phyloP scores from a whole-genome alignment of 768 basidiomycete species.

The Paxillus rubicundulus region DNA sequence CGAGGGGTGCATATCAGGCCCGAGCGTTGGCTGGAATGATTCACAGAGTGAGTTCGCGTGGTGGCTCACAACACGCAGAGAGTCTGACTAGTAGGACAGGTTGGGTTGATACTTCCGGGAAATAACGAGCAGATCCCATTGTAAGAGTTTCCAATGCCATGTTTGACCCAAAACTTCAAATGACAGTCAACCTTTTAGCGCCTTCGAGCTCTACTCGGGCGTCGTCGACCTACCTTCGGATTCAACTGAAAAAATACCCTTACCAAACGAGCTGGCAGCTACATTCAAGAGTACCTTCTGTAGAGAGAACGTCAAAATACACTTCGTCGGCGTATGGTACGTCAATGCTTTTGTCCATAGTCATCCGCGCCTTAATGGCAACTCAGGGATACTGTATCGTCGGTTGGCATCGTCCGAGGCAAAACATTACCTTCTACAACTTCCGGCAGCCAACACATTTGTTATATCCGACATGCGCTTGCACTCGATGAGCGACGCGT shows the following conservation, averaged over 20 bases:
- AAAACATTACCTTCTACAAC: conserved; percentile 23
- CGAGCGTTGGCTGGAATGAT: conserved; percentile 38
- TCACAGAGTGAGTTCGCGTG: conserved; percentile 13
- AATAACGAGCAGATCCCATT: conserved; percentile 37
- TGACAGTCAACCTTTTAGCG: conserved; percentile 12
- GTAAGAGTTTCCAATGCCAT: conserved; percentile 15
- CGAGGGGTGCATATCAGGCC: conserved; percentile 38
- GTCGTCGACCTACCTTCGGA: background rate
- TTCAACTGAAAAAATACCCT: conserved; percentile 4
- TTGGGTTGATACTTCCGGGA: conserved; percentile 32
- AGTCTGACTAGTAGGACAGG: conserved; percentile 16
- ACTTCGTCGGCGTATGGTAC: conserved; percentile 34
- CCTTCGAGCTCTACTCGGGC: conserved; percentile 29
- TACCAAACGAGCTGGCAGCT: conserved; percentile 7
- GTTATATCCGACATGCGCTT: conserved; percentile 26
- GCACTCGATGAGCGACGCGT: conserved; percentile 28
- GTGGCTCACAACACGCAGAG: background rate
- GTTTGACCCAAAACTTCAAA: background rate
- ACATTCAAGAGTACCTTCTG: conserved; percentile 30
- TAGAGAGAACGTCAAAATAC: conserved; percentile 17
- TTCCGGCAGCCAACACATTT: conserved; percentile 8
- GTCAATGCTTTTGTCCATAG: background rate
- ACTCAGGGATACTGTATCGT: conserved; percentile 39
- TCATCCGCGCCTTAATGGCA: background rate
- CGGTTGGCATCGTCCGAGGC: conserved; percentile 33